Evolutionary conservation across 768 basidiomycete species (phyloP).

Genomic region (Harrya chromipes): DNA sequence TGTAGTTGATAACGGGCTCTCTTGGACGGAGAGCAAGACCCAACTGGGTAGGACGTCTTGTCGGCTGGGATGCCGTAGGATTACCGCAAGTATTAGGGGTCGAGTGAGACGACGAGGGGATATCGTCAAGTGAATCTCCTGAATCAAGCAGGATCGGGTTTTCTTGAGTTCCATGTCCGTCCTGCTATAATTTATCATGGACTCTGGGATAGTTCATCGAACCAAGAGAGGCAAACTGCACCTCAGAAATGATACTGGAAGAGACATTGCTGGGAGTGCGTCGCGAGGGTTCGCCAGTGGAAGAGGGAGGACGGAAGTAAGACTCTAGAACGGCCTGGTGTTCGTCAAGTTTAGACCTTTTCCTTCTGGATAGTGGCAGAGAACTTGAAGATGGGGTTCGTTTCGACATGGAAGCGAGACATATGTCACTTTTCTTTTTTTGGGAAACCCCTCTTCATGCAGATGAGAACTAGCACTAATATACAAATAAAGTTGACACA

Average conservation of each 20-base stretch:
- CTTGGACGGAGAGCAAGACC: slow-evolving; percentile 22
- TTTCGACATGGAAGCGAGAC: slow-evolving; percentile 27
- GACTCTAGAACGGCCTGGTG: slow-evolving; percentile 23
- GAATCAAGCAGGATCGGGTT: slow-evolving; percentile 26
- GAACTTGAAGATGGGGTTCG: slow-evolving; percentile 7
- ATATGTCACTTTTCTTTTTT: no score
- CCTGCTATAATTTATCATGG: slow-evolving; percentile 12
- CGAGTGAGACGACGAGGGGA: slow-evolving; percentile 12
- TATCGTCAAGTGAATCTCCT: slow-evolving; percentile 13
- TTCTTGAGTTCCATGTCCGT: slow-evolving; percentile 24
- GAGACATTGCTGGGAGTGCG: slow-evolving; percentile 14
- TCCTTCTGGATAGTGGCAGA: slow-evolving; percentile 11
- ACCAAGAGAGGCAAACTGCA: slow-evolving; percentile 8
- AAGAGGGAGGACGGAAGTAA: slow-evolving; percentile 22
- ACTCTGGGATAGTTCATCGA: background rate
- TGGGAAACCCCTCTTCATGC: no score
- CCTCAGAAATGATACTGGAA: slow-evolving; percentile 15
- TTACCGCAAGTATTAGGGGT: slow-evolving; percentile 9
- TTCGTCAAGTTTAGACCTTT: slow-evolving; percentile 19
- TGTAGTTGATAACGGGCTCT: slow-evolving; percentile 27
- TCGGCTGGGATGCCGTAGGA: slow-evolving; percentile 6
- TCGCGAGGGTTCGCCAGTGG: slow-evolving; percentile 16
- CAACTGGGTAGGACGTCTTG: slow-evolving; percentile 3
- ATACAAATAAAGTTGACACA: slow-evolving; percentile 2
- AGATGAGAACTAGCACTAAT: no score